Base-by-base conservation (phyloP, 768 basidiomycete species). In the Calocybe gangraenosa region DNA sequence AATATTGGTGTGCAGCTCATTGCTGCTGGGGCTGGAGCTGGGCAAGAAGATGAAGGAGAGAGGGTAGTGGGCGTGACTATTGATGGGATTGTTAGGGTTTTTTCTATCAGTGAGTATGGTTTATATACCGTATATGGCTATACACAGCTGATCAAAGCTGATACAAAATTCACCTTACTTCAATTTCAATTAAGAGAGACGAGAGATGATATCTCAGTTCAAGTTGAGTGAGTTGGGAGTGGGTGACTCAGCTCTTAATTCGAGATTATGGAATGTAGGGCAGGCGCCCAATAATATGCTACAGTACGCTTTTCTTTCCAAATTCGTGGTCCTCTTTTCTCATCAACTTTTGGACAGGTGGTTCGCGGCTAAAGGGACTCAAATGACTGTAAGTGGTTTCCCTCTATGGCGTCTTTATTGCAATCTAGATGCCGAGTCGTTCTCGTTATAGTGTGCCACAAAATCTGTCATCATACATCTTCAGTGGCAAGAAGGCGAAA, bases 171-270 rank as follows among this genome's bases (percentile, higher is more conserved):
- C 25, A 28, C 5, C 11, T 28, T 28, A 5, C 25, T 28, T 11
- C 5, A 14, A 41, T 20, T 13, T 32, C 22, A 5, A 19, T 42
- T 7, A 42, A 75, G 73, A 67, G 42, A 76, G 83, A 23, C 69
- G 90, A 49, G 90, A 93, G 64, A 94, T 95, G 92, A 77, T 94
- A 10, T 89, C 87, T 7, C 91, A 93, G 59, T 93, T 92, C 72
- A 92, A 84, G 61, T 71, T 95, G 35, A 79, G 82, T 2, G 88
- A 92, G 48, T 65, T 95, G 35, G 87, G 82, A 15, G 79, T 66
- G 0, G 65, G 76, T 0, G 84, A 92, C 61, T 82, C 84, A 14
- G 67, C 78, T 18, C 57, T 88, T 54, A 82, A 74, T 49, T 65
- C 79, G 1, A 87, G 81, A 56, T 59, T 94, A 44, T 78, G 79